Conservation (phyloP, 2,329 filamentous ascomycete genomes). For the Boeremia exigua region DNA sequence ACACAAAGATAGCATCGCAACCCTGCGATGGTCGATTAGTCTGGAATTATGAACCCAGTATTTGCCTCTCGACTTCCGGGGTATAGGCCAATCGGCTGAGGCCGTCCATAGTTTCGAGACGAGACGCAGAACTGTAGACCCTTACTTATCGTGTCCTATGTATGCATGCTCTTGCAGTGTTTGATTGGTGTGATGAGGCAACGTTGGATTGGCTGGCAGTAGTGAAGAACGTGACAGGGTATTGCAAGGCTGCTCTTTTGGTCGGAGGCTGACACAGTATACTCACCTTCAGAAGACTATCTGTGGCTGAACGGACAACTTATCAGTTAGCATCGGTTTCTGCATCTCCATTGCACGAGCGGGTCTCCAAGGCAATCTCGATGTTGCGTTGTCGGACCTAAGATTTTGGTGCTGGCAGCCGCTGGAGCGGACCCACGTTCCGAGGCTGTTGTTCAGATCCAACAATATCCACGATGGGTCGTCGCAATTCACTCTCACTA, state of each 20-base stretch:
- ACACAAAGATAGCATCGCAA: neutral
- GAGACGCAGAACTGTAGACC: neutral
- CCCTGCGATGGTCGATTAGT: neutral
- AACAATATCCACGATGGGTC: slow-evolving; percentile 10
- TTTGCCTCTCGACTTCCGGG: neutral
- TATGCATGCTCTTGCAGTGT: slow-evolving; percentile 1
- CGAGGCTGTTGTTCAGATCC: neutral
- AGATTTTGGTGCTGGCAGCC: neutral
- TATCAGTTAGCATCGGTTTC: neutral
- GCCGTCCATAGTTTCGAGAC: neutral
- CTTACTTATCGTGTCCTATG: neutral
- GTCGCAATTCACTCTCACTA: neutral
- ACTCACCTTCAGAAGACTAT: neutral
- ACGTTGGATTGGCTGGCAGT: neutral
- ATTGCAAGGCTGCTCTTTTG: too few relatives aligned
- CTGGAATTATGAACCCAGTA: neutral
- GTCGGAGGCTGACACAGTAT: neutral
- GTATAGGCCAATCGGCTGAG: neutral
- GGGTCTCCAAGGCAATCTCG: too few relatives aligned
- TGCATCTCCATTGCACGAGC: neutral
- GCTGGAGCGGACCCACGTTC: slow-evolving; percentile 4
- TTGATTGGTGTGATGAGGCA: neutral
- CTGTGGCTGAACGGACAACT: neutral
- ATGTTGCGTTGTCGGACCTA: neutral
- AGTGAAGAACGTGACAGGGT: slow-evolving; percentile 2